Percentiles rank a stretch among this genome's conserved stretches.
Evolutionary conservation across 192 early-diverging fungal species (phyloP).

Genomic region (Coemansia sp.): DNA sequence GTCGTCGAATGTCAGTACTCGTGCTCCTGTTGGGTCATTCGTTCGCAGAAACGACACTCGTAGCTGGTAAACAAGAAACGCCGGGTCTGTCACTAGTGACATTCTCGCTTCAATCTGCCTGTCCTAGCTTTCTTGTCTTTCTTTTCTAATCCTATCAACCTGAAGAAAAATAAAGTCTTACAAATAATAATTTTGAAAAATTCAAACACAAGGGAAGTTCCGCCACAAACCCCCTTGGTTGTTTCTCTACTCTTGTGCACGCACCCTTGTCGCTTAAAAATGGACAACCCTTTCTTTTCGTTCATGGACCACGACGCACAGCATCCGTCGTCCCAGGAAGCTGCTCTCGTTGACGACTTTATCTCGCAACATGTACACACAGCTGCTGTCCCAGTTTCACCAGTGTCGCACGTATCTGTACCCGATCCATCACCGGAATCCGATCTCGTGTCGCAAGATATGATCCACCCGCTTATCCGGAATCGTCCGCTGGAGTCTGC

Average conservation of each 20-base stretch:
- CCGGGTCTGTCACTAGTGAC: constrained; percentile 69
- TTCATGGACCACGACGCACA: background rate
- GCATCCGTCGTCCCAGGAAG: background rate
- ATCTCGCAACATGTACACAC: constrained; percentile 13
- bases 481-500: constrained; percentile 56
- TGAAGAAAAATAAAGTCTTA: background rate
- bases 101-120: constrained; percentile 38
- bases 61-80: constrained; percentile 73
- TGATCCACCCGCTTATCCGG: constrained; percentile 48
- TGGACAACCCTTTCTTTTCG: background rate
- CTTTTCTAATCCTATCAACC: background rate
- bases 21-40: constrained; percentile 69
- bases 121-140: background rate
- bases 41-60: constrained; percentile 72
- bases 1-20: constrained; percentile 68
- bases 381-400: background rate
- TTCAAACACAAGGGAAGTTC: background rate
- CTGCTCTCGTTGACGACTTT: constrained; percentile 18
- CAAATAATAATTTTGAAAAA: background rate
- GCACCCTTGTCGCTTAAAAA: background rate
- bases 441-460: background rate
- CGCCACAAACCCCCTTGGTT: no score
- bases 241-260: background rate
- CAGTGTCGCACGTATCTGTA: background rate
- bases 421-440: background rate